These are phyloP conservation scores for Dichomitus squalens DNA, from an alignment of 1,284 basidiomycete species.

Conservation along the genomic window DNA sequence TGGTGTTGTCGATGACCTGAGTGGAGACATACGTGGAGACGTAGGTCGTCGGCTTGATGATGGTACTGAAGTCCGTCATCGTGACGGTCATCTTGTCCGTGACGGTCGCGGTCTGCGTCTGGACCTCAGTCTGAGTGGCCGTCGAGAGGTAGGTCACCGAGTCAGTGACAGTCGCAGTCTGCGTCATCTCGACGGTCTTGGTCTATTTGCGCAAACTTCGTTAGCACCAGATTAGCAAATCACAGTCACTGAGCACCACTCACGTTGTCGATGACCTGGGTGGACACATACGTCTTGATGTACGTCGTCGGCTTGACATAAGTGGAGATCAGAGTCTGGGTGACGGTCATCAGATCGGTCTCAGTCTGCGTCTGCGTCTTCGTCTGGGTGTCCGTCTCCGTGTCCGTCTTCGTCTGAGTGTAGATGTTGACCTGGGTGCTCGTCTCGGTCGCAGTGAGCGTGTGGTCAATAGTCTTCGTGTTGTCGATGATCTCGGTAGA, in stretches of 20 bases:
- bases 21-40: constrained; percentile 56
- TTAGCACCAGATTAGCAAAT: too few species aligned
- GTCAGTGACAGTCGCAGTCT: constrained; percentile 29
- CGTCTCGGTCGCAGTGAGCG: constrained; percentile 62
- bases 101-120: constrained; percentile 32
- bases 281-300: constrained; percentile 54
- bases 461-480: constrained; percentile 57
- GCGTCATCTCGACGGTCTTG: constrained; percentile 35
- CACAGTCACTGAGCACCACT: constrained; percentile 20
- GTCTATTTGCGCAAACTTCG: constrained; percentile 27
- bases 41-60: constrained; percentile 51
- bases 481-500: constrained; percentile 65
- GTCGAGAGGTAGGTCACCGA: constrained; percentile 37
- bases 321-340: constrained; percentile 33
- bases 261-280: constrained; percentile 63
- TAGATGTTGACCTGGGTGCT: constrained; percentile 55
- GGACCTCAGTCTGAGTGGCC: constrained; percentile 44
- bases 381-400: constrained; percentile 35
- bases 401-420: constrained; percentile 45
- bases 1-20: constrained; percentile 55
- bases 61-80: constrained; percentile 33
- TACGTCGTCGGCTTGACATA: constrained; percentile 50
- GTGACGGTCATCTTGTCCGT: constrained; percentile 35
- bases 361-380: constrained; percentile 29
- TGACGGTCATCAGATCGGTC: constrained; percentile 32